Evolutionary conservation across 2,329 filamentous ascomycete genomes (phyloP).

Genomic region (Byssothecium circinans): DNA sequence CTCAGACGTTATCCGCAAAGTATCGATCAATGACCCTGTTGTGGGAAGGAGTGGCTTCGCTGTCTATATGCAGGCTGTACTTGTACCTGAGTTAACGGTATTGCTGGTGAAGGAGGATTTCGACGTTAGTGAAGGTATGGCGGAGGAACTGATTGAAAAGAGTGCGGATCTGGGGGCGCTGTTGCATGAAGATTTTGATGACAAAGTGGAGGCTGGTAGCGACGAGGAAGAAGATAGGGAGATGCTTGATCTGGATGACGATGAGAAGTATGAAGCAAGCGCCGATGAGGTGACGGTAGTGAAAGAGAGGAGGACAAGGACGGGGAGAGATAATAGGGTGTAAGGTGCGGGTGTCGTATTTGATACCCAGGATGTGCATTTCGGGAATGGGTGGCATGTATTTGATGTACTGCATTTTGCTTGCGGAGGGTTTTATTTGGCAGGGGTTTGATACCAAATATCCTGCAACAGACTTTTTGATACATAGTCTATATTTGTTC

Average conservation of each 20-base stretch:
- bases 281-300: neutral
- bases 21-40: slow-evolving; percentile 26
- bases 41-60: slow-evolving; percentile 35
- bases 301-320: neutral
- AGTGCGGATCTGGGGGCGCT: slow-evolving; percentile 69
- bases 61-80: slow-evolving; percentile 48
- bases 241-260: neutral
- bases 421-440: too few relatives aligned
- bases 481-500: too few relatives aligned
- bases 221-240: slow-evolving; percentile 11
- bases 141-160: slow-evolving; percentile 62
- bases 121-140: slow-evolving; percentile 46
- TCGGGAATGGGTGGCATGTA: too few relatives aligned
- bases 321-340: neutral
- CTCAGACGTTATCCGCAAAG: slow-evolving; percentile 27
- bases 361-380: too few relatives aligned
- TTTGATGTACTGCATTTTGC: too few relatives aligned
- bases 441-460: too few relatives aligned
- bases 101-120: slow-evolving; percentile 62
- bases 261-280: neutral
- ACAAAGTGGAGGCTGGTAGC: slow-evolving; percentile 45
- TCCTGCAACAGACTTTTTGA: too few relatives aligned
- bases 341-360: neutral
- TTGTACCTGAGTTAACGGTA: slow-evolving; percentile 71
- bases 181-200: slow-evolving; percentile 66